Conservation (phyloP, 2,329 filamentous ascomycete species). For the Achaetomium macrosporum region DNA sequence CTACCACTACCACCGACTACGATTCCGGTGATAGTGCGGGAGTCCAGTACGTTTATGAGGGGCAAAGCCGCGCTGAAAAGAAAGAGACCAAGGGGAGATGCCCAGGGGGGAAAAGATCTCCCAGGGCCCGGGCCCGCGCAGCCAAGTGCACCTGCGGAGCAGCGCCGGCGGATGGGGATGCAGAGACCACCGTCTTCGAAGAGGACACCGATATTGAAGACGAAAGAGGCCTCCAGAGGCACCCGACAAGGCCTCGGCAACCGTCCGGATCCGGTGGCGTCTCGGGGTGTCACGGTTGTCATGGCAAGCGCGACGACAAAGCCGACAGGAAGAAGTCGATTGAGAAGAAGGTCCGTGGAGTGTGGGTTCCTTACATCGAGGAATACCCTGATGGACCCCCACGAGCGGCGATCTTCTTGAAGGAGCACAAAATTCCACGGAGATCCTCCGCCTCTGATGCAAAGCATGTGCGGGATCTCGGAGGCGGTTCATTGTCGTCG, state of each 20-base stretch:
- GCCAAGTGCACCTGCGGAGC: conserved; percentile 12
- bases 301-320: conserved; percentile 4
- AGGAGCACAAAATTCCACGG: conserved; percentile 22
- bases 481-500: conserved; percentile 8
- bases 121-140: conserved; percentile 13
- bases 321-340: conserved; percentile 10
- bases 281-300: not conserved
- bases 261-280: not conserved
- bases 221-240: not conserved
- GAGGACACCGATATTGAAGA: conserved; percentile 17
- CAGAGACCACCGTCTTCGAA: conserved; percentile 13
- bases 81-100: conserved; percentile 8
- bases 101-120: conserved; percentile 13
- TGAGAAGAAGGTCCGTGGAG: conserved; percentile 5
- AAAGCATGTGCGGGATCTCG: conserved; percentile 9
- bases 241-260: not conserved
- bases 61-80: conserved; percentile 3
- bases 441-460: conserved; percentile 18
- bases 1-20: conserved; percentile 23
- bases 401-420: conserved; percentile 19
- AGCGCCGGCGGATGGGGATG: conserved; percentile 7
- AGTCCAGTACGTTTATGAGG: conserved; percentile 20
- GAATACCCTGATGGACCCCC: conserved; percentile 23
- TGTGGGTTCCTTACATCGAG: conserved; percentile 22
- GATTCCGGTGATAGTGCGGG: conserved; percentile 24